Conservation (phyloP, 129 eudicot species). For the Artemisia tridentata region DNA sequence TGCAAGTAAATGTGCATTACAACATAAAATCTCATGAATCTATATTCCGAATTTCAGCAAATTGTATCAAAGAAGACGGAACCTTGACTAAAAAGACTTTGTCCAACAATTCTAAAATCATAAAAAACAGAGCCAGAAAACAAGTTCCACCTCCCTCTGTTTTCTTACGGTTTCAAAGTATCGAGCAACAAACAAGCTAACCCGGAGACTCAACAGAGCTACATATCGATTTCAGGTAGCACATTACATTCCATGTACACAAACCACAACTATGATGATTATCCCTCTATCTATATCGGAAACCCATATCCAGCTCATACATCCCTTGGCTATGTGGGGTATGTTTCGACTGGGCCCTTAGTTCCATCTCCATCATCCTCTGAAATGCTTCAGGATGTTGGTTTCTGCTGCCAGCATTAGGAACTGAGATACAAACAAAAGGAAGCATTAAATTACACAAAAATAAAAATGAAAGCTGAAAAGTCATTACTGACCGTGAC, state of each 20-base stretch:
- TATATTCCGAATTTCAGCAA: constrained; percentile 13
- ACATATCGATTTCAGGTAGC: constrained; percentile 3
- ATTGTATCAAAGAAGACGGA: constrained; percentile 8
- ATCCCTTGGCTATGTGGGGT: constrained; percentile 25
- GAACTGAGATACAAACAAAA: constrained; percentile 5
- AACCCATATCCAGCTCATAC: constrained; percentile 19
- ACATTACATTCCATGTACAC: constrained; percentile 8
- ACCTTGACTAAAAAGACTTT: constrained; percentile 10
- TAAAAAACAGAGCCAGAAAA: constrained; percentile 11
- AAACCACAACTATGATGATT: constrained; percentile 1
- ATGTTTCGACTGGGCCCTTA: constrained; percentile 57
- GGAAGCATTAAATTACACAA: background rate
- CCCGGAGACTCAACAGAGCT: constrained; percentile 12
- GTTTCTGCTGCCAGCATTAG: constrained; percentile 18
- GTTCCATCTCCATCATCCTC: constrained; percentile 72
- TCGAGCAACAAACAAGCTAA: constrained; percentile 13
- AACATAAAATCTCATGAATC: constrained; percentile 17
- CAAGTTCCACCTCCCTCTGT: constrained; percentile 20
- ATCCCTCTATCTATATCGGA: constrained; percentile 11
- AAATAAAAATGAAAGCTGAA: background rate
- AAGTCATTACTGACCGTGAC: background rate
- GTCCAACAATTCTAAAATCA: constrained; percentile 21
- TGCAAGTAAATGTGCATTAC: constrained; percentile 6
- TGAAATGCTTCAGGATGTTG: constrained; percentile 66
- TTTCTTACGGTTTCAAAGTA: constrained; percentile 29